phyloP scores from a whole-genome alignment of 2,329 filamentous ascomycete species.

The Myriosclerotinia curreyana region DNA sequence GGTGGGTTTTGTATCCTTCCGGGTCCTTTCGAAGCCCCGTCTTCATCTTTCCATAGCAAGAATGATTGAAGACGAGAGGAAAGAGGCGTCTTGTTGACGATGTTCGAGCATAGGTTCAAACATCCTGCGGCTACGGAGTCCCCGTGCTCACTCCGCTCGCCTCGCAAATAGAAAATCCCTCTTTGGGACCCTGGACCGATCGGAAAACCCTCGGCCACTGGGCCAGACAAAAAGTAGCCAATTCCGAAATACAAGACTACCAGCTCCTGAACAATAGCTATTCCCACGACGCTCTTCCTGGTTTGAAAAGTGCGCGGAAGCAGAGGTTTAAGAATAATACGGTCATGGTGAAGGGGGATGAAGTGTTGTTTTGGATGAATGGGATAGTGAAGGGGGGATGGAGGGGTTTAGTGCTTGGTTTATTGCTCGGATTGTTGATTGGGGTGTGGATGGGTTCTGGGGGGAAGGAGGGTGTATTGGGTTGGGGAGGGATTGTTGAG shows the following conservation, averaged over 20 bases:
- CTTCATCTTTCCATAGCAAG: too few relatives aligned
- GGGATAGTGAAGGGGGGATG: slow-evolving; percentile 7
- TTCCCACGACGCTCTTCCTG: slow-evolving; percentile 7
- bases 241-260: not conserved
- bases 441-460: not conserved
- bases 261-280: slow-evolving; percentile 3
- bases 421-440: not conserved
- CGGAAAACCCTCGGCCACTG: slow-evolving; percentile 2
- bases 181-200: slow-evolving; percentile 10
- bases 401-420: slow-evolving; percentile 6
- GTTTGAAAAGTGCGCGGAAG: slow-evolving; percentile 6
- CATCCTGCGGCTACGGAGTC: slow-evolving; percentile 64
- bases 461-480: not conserved
- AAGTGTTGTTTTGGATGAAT: not conserved
- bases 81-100: not conserved
- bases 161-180: not conserved
- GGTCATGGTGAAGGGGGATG: not conserved
- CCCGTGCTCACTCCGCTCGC: slow-evolving; percentile 39
- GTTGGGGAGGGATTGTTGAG: not conserved
- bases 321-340: not conserved
- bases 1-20: slow-evolving; percentile 1
- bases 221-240: slow-evolving; percentile 2
- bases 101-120: slow-evolving; percentile 53
- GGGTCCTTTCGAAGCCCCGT: not conserved
- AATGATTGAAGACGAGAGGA: not conserved